Evolutionary conservation across 345 rosid species (phyloP), one percentile per base, ranked within the genome.

Genomic region (Passiflora organensis): DNA sequence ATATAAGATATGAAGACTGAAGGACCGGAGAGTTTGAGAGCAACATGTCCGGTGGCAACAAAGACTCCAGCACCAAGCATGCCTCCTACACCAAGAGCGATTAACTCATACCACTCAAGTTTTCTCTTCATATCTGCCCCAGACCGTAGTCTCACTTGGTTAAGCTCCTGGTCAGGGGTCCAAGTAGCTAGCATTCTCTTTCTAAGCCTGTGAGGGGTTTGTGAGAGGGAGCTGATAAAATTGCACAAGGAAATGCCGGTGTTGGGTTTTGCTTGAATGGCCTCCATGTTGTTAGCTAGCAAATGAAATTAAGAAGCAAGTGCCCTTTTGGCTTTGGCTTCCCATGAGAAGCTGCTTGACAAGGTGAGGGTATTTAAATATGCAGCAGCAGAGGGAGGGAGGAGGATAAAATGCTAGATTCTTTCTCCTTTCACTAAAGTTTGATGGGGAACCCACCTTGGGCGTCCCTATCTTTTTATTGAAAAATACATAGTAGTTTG

Each of bases 11-110:
- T 80, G 72, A 90, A 80, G 36, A 90, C 97, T 0, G 97, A 74
- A 25, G 97, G 94, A 45, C 97, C 97, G 0, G 97, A 73, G 54
- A 32, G 45, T 16, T 76, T 32, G 24, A 51, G 81, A 43, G 93
- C 94, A 1, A 90, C 95, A 2, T 17, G 73, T 14, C 95, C 94
- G 19, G 97, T 87, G 38, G 97, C 85, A 53, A 84, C 89, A 59
- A 90, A 90, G 17, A 90, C 97, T 11, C 97, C 97, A 46, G 70
- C 97, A 6, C 95, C 97, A 48, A 90, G 91, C 97, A 90, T 90
- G 19, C 97, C 97, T 50, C 91, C 91, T 13, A 90, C 75, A 19
- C 97, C 97, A 45, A 90, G 95, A 62, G 95, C 91, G n/a, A 83
- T 69, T 44, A 90, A 64, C 63, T 90, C 97, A 59, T 78, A 82